Percentiles rank a stretch among this genome's conserved stretches.
Conservation (phyloP, 2,329 filamentous ascomycete species). For the Juglanconis oblonga region DNA sequence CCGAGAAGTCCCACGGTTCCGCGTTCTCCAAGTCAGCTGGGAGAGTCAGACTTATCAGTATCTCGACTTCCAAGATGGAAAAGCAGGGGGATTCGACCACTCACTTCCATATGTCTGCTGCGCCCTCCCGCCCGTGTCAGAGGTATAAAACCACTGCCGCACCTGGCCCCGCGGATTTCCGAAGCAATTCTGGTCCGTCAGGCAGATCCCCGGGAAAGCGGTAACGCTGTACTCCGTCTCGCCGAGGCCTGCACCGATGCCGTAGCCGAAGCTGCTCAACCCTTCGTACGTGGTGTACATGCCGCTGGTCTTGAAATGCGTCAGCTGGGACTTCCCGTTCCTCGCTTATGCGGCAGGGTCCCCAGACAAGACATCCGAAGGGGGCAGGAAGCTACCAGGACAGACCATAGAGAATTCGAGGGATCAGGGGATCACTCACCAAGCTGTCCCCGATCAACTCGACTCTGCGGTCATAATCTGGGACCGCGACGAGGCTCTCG, state of each 20-base stretch:
- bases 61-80: too few species aligned
- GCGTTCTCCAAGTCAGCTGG: conserved; percentile 31
- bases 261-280: conserved; percentile 54
- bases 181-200: conserved; percentile 54
- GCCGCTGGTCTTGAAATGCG: conserved; percentile 37
- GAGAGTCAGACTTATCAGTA: neutral
- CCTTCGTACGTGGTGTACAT: conserved; percentile 59
- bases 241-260: conserved; percentile 53
- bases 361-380: too few species aligned
- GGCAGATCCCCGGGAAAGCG: conserved; percentile 57
- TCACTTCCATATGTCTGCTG: conserved; percentile 39
- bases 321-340: too few species aligned
- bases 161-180: conserved; percentile 47
- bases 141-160: conserved; percentile 57
- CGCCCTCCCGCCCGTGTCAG: conserved; percentile 49
- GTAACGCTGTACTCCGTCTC: conserved; percentile 57
- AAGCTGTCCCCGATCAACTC: conserved; percentile 48
- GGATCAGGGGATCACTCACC: too few species aligned
- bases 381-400: too few species aligned
- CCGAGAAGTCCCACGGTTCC: conserved; percentile 43
- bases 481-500: conserved; percentile 41
- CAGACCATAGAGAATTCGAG: too few species aligned
- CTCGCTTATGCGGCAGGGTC: too few species aligned
- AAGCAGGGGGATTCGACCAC: conserved; percentile 19
- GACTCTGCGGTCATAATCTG: conserved; percentile 33